These are phyloP conservation scores for Prototheca wickerhamii DNA, from an alignment of 163 green algal genomes.

Conservation along the genomic window DNA sequence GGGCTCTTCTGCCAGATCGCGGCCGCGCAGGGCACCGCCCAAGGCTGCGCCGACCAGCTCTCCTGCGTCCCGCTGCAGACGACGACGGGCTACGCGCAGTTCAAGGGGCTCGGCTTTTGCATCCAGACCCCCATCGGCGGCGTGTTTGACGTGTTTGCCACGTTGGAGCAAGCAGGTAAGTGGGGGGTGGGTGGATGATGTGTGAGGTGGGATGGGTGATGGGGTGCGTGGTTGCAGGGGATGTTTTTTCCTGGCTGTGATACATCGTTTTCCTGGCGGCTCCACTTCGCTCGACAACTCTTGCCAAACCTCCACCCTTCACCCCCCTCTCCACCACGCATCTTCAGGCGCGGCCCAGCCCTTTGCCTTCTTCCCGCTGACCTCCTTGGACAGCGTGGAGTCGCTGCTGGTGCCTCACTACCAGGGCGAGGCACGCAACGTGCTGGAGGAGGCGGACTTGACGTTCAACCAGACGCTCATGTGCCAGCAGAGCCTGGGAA, in stretches of 20 bases:
- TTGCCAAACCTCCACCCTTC: too few relatives aligned
- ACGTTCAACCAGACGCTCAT: neutral
- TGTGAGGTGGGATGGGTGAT: too few relatives aligned
- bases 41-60: neutral
- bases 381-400: neutral
- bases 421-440: neutral
- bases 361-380: neutral
- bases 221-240: too few relatives aligned
- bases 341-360: neutral
- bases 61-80: neutral
- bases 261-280: too few relatives aligned
- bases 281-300: too few relatives aligned
- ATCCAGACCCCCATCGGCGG: neutral
- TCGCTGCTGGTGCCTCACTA: slow-evolving; percentile 3
- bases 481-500: neutral
- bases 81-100: neutral
- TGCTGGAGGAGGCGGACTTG: neutral
- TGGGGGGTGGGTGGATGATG: too few relatives aligned
- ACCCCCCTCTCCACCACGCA: neutral
- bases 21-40: too few relatives aligned
- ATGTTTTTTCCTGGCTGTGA: too few relatives aligned
- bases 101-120: neutral
- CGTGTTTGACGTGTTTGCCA: neutral
- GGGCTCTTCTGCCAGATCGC: neutral
- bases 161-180: neutral